Evolutionary conservation across 2,329 filamentous ascomycete genomes (phyloP), one percentile per base, ranked within the genome.

Genomic region (Apiospora saccharicola): DNA sequence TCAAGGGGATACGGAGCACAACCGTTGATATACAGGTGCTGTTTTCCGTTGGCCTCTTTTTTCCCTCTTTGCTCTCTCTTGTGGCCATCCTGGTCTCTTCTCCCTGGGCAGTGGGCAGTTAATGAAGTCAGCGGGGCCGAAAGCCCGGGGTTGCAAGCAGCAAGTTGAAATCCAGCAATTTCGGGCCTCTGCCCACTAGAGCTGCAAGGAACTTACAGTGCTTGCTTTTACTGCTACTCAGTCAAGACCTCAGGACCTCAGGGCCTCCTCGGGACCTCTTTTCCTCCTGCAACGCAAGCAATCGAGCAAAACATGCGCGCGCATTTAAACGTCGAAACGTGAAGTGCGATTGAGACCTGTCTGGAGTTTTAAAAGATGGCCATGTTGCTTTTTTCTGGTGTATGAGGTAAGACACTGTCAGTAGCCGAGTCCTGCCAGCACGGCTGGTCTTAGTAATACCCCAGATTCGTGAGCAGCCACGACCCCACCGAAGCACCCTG

Each of bases 81-180:
- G 16, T 61, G 30, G 53, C 30, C 26, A 61, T 37, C 53, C 53
- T 26, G 26, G 53, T 53, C 53, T 16, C 5, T 37, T 14, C 57
- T 37, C 57, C 22, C 57, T 64, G 57, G 57, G 30, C 57, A 64
- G 57, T 64, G 57, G 34, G 57, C 57, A 64, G 57, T 41, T 64
- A 64, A 64, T 64, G 57, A 64, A 64, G 57, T 41, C 57, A 64
- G 57, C 57, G 57, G 57, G 57, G 57, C 57, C 57, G 34, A n/a
- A 41, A 64, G 57, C 57, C 57, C 34, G 57, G 57, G 57, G 57
- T n/a, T 41, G 34, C 34, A 64, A 64, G 57, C 34, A 64, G 34
- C 57, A 64, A 22, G 4, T 19, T 41, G 13, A 10, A 64, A 22
- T 64, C 57, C 57, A 64, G 57, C 57, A 64, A 64, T 64, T 64